Percentiles rank a stretch among this genome's conserved stretches.
Conservation (phyloP, 352 stramenopile species). For the Phytophthora ohioensis region DNA sequence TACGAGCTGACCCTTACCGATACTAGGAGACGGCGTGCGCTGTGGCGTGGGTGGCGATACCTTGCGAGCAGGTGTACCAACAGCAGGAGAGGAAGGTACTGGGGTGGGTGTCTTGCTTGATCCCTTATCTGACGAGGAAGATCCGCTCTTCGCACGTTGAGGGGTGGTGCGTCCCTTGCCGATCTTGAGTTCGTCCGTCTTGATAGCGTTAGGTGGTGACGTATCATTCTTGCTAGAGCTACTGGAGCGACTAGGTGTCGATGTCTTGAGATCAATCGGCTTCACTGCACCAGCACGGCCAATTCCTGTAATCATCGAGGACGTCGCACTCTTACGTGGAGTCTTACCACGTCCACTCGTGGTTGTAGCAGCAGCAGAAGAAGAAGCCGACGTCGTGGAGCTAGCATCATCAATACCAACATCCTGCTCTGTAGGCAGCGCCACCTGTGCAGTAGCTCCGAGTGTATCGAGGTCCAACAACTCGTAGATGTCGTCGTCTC, state of each 20-base stretch:
- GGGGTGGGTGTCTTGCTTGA: conserved; percentile 37
- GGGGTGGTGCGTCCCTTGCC: conserved; percentile 62
- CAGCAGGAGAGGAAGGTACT: conserved; percentile 45
- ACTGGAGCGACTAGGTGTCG: conserved; percentile 59
- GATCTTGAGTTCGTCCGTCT: conserved; percentile 53
- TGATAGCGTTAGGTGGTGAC: conserved; percentile 40
- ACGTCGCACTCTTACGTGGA: conserved; percentile 70
- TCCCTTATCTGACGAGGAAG: conserved; percentile 46
- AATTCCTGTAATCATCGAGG: conserved; percentile 75
- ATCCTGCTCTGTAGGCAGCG: conserved; percentile 75
- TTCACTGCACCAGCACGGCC: conserved; percentile 78
- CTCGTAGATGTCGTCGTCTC: conserved; percentile 96
- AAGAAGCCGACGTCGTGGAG: conserved; percentile 4
- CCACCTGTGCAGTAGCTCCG: conserved; percentile 76
- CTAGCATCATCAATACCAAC: conserved; percentile 68
- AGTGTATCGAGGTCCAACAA: conserved; percentile 94
- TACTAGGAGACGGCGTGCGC: conserved; percentile 47
- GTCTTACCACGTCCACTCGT: conserved; percentile 54
- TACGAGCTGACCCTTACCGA: conserved; percentile 31
- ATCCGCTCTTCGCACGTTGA: conserved; percentile 58
- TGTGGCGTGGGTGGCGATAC: conserved; percentile 49
- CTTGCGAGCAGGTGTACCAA: conserved; percentile 41
- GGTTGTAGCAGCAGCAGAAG: conserved; percentile 13
- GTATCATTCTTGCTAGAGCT: conserved; percentile 64
- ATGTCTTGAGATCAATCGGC: conserved; percentile 85